Base-by-base conservation (phyloP, 495 filamentous ascomycete species). In the Neurospora sublineolata region DNA sequence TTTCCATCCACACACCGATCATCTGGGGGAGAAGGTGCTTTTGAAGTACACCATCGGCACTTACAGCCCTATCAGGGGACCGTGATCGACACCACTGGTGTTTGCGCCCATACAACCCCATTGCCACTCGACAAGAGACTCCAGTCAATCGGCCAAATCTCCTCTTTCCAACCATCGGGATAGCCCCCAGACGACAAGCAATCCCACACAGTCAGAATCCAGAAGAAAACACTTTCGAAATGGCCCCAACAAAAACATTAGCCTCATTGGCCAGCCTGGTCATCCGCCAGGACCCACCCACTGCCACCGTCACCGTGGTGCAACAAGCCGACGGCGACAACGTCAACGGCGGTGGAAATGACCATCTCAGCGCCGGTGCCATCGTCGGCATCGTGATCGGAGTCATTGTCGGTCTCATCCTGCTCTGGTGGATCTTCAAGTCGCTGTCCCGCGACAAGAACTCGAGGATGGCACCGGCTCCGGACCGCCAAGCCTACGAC, bases 361-460 rank as follows among this genome's bases (percentile, higher is more conserved):
- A 70, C 9, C 20, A 41, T 52, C 76, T 76, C 68, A 69, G 42
- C 67, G 38, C 75, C 3, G 76, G 76, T 37, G 74, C 74, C 41
- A 79, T 79, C 23, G 77, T 71, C 7, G 77, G 77, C 69, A 79
- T 79, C 70, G 77, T 79, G 6, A 77, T 79, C 70, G 77, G 77
- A 69, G 68, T 67, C 42, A 71, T 79, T n/a, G 74, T 74, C 64
- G 77, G 71, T 39, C 67, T 79, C 46, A 70, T 79, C 14, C 71
- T 79, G 1, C 36, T 79, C 41, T 73, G 70, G 72, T 79, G 74
- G 76, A 71, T 74, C 68, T 71, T 79, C 38, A 23, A 42, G 11
- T 67, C 72, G 1, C 52, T 71, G 11, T 46, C 68, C 14, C 30
- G 41, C 64, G 69, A 58, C 67, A 71, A 71, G 23, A 58, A 72